These are phyloP conservation scores for Sporothrix curviconia DNA, from an alignment of 2,329 filamentous ascomycete genomes.

Conservation along the genomic window DNA sequence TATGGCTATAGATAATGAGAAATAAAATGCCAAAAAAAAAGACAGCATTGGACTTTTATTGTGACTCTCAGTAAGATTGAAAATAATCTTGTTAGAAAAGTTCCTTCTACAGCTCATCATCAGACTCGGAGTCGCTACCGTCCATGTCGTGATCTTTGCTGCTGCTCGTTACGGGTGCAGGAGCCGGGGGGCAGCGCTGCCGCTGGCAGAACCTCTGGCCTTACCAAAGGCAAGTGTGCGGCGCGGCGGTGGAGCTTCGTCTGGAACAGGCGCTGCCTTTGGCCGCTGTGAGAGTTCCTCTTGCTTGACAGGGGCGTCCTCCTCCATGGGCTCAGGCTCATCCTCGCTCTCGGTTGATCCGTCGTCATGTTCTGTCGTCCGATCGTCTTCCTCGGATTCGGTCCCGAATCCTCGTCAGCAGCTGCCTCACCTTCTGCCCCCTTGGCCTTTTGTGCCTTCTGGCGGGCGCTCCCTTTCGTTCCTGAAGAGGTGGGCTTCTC, in stretches of 20 bases:
- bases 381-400: conserved; percentile 17
- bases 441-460: neutral
- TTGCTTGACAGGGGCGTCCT: neutral
- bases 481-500: conserved; percentile 26
- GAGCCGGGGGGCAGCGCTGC: neutral
- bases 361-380: conserved; percentile 32
- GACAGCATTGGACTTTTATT: no score
- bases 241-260: conserved; percentile 25
- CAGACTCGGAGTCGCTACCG: conserved; percentile 46
- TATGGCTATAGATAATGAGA: no score
- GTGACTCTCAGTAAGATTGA: no score
- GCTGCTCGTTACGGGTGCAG: conserved; percentile 10
- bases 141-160: conserved; percentile 14
- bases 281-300: neutral
- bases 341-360: conserved; percentile 40
- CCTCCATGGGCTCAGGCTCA: conserved; percentile 23
- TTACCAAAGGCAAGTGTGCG: conserved; percentile 20
- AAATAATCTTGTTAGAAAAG: no score
- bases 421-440: neutral
- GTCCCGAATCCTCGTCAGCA: neutral
- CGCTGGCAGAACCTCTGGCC: conserved; percentile 1
- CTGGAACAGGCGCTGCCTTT: neutral
- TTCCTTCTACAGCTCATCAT: conserved; percentile 52
- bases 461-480: neutral
- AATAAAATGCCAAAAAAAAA: neutral